These are phyloP conservation scores for Meredithiella fracta DNA, from an alignment of 2,329 filamentous ascomycete genomes.

Conservation along the genomic window DNA sequence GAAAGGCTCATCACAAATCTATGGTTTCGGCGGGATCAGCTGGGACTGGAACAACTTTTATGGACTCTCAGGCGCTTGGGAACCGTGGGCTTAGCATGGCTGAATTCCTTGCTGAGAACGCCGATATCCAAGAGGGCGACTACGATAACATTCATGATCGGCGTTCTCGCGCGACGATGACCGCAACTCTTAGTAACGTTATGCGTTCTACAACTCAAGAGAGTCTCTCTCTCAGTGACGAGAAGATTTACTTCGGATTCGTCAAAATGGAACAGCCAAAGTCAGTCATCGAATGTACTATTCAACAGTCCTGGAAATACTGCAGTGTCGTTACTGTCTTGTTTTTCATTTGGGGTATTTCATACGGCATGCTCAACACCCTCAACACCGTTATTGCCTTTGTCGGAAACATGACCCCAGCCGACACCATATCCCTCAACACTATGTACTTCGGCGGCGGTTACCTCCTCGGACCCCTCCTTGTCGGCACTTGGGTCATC, in stretches of 20 bases:
- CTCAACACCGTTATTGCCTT: conserved; percentile 55
- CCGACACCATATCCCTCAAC: conserved; percentile 50
- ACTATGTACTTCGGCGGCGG: conserved; percentile 54
- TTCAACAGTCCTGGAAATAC: conserved; percentile 51
- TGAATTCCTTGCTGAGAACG: conserved; percentile 11
- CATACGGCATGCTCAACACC: conserved; percentile 71
- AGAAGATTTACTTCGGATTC: conserved; percentile 55
- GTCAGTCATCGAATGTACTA: conserved; percentile 50
- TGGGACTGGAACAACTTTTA: neutral
- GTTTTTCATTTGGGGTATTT: conserved; percentile 82
- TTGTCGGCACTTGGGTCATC: conserved; percentile 54
- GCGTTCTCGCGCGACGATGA: conserved; percentile 12
- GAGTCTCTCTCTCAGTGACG: conserved; percentile 23
- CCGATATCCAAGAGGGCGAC: conserved; percentile 5
- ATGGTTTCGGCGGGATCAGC: neutral
- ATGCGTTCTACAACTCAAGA: conserved; percentile 22
- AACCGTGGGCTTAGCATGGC: conserved; percentile 5
- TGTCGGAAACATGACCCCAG: conserved; percentile 42
- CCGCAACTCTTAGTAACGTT: conserved; percentile 14
- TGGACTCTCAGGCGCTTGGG: neutral
- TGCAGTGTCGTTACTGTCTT: conserved; percentile 61
- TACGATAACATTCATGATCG: conserved; percentile 3
- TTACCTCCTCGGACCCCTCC: conserved; percentile 53
- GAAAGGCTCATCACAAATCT: neutral
- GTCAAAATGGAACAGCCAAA: conserved; percentile 54